Base-by-base conservation (phyloP, 1,284 basidiomycete species). In the Moniliophthora roreri region DNA sequence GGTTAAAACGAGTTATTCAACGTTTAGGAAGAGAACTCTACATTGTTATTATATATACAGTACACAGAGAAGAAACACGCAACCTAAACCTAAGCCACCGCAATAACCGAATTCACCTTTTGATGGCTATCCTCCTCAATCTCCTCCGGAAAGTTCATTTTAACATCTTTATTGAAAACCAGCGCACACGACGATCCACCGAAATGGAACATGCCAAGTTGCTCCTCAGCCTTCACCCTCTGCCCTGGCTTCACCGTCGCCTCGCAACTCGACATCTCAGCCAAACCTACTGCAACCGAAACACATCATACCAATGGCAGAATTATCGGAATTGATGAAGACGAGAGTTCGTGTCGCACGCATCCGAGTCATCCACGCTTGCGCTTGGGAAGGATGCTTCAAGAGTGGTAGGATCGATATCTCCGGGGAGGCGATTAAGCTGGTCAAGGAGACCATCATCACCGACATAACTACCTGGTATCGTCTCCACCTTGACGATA, bases 391-490 rank as follows among this genome's bases (percentile, higher is more conserved):
- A n/a, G n/a, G n/a, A n/a, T n/a, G n/a, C n/a, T n/a, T 52, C 65
- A 56, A 45, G 71, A 66, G 59, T 61, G n/a, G 49, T 46, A 38
- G 50, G 35, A 18, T 53, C 54, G n/a, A 52, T 55, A 32, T 59
- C 56, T 24, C 57, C 48, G 48, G 6, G 53, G 39, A 35, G 35
- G 21, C 15, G 55, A 45, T 57, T 1, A 58, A 58, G 16, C 42
- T 51, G 39, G 50, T 55, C 34, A 72, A 65, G 4, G 63, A 69
- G 15, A 66, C 64, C 20, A 73, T 75, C n/a, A n/a, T n/a, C n/a
- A n/a, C n/a, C n/a, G 57, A 70, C 84, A 64, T 83, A 84, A 0
- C 80, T 76, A 1, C 83, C 83, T 1, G 69, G 67, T 1, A 82
- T 65, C 6, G 71, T 54, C 8, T 69, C 69, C 1, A 71, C 67